Evolutionary conservation across 2,329 filamentous ascomycete genomes (phyloP), one percentile per base, ranked within the genome.

Genomic region (Waltergamsia citrina): DNA sequence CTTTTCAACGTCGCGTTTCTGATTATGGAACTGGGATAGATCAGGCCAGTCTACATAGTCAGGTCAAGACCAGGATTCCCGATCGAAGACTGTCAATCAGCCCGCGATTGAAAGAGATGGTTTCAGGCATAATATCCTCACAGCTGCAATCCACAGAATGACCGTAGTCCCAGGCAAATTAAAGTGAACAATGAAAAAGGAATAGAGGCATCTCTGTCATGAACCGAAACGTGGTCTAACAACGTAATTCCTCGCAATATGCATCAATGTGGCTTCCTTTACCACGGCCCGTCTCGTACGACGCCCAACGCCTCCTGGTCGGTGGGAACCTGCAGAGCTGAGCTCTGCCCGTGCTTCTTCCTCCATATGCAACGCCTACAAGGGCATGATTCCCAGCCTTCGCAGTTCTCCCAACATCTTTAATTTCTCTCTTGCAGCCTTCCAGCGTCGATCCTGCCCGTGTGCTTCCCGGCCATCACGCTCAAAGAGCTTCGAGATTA

Each of bases 141-240:
- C 28, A 30, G 17, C 28, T 20, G 7, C 28, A 17, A 8, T 5
- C 7, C n/a, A 33, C 29, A 42, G 43, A 42, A 39, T 34, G 42
- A 45, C 37, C 42, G 41, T 44, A 43, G 42, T 39, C 42, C 29
- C n/a, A 14, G 9, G 19, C 23, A 21, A 22, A 33, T 11, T 19
- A 33, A 23, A 33, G 47, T 41, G 42, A 50, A 51, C 32, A 42
- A 38, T 34, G 38, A 41, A 47, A 56, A 52, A 46, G 57, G 63
- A 60, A 57, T 59, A 61, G 62, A 60, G 61, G 59, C 60, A 59
- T 64, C 56, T 62, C 55, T 57, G 57, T 63, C 61, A 66, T 69
- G 65, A 63, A 66, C 53, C 54, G 56, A 61, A 58, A 62, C 57
- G 50, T 63, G 59, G 59, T 67, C 65, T 65, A 63, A 60, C 27